phyloP scores from a whole-genome alignment of 169 alveolate species.

The Haemoproteus tartakovskyi region DNA sequence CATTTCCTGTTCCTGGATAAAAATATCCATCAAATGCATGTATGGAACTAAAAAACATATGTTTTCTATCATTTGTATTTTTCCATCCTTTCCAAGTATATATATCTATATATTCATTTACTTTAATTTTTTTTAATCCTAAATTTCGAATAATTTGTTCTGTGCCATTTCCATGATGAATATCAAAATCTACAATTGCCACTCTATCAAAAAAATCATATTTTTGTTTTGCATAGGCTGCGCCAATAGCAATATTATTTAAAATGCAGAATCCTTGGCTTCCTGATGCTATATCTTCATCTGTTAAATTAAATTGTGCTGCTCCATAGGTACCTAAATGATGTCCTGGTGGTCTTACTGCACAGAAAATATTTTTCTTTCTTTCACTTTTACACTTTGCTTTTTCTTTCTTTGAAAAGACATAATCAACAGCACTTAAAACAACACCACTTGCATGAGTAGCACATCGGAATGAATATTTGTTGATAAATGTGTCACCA shows the following conservation, averaged over 20 bases:
- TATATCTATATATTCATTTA: constrained; percentile 59
- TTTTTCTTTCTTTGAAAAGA: constrained; percentile 10
- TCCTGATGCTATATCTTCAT: constrained; percentile 82
- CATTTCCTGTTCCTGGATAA: constrained; percentile 94
- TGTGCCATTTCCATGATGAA: constrained; percentile 99
- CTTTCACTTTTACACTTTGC: not conserved
- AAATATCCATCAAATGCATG: constrained; percentile 92
- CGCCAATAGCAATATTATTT: constrained; percentile 97
- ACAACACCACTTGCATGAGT: constrained; percentile 55
- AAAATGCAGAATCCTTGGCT: constrained; percentile 97
- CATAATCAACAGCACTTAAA: constrained; percentile 53
- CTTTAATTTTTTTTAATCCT: constrained; percentile 73
- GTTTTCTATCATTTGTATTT: constrained; percentile 85
- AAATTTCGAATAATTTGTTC: constrained; percentile 90
- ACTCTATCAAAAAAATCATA: constrained; percentile 88
- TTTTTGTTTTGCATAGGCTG: constrained; percentile 91
- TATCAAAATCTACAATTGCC: constrained; percentile 98
- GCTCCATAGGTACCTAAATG: constrained; percentile 98
- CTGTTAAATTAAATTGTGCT: constrained; percentile 73
- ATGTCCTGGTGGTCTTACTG: constrained; percentile 98
- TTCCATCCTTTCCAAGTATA: constrained; percentile 85
- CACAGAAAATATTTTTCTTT: constrained; percentile 67
- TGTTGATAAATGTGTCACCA: constrained; percentile 56
- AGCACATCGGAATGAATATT: constrained; percentile 54
- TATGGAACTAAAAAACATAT: constrained; percentile 89